Conservation (phyloP, 2,329 filamentous ascomycete species). For the Cadophora luteo-olivacea region DNA sequence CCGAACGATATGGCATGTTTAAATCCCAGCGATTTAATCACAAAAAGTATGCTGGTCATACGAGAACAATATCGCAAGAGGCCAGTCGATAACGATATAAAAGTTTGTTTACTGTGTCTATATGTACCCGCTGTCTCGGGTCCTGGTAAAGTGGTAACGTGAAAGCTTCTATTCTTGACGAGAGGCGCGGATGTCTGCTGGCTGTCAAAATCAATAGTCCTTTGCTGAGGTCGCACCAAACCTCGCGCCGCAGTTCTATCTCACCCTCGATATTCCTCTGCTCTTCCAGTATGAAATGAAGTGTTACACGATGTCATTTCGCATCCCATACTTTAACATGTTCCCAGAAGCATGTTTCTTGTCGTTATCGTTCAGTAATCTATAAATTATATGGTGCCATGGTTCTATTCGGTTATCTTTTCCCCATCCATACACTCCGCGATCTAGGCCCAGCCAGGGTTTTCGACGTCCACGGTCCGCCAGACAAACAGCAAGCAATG, state of each 20-base stretch:
- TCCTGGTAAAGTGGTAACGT: background rate
- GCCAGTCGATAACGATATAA: background rate
- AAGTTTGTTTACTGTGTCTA: background rate
- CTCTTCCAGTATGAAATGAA: background rate
- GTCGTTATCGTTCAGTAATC: background rate
- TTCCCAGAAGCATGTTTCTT: background rate
- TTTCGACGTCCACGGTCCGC: background rate
- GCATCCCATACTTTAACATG: background rate
- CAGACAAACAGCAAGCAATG: constrained; percentile 14
- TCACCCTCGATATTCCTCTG: background rate
- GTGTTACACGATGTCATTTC: constrained; percentile 5
- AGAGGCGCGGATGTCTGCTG: constrained; percentile 7
- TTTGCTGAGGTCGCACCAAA: constrained; percentile 3
- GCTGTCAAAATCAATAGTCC: constrained; percentile 11
- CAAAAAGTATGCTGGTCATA: background rate
- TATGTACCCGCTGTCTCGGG: constrained; percentile 5
- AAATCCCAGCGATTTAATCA: background rate
- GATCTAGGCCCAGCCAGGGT: constrained; percentile 2
- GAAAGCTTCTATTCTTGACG: constrained; percentile 18
- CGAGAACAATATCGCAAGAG: background rate
- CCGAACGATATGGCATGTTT: background rate
- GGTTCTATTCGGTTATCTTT: constrained; percentile 13
- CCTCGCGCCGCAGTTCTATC: background rate
- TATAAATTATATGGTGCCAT: constrained; percentile 10
- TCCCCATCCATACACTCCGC: constrained; percentile 12